Percentiles rank a stretch among this genome's conserved stretches.
These are phyloP conservation scores for Sugiyamaella xylanicola DNA, from an alignment of 1,139 yeast genomes.

Conservation along the genomic window DNA sequence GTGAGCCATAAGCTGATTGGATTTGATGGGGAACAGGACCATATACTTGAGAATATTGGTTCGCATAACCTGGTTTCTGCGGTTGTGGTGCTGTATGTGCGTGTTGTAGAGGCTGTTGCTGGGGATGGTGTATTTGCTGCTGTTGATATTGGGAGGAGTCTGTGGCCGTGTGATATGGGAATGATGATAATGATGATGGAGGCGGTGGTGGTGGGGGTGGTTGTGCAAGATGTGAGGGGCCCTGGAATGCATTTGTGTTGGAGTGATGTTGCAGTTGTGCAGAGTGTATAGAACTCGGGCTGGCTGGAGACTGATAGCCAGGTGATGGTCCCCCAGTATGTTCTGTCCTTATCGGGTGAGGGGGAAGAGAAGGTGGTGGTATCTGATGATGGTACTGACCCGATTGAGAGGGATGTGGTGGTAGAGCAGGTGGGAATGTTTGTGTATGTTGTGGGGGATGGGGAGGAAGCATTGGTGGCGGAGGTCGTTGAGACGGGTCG, in stretches of 20 bases:
- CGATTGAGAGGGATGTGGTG: background rate
- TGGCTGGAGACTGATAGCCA: background rate
- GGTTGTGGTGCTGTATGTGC: constrained; percentile 6
- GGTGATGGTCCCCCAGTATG: background rate
- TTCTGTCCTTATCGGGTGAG: constrained; percentile 1
- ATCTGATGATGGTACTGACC: no score
- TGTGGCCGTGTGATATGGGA: no score
- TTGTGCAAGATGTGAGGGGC: background rate
- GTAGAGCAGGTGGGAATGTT: background rate
- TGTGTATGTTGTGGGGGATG: background rate
- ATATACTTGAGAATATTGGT: background rate
- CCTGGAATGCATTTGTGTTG: background rate
- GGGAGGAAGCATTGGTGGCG: background rate
- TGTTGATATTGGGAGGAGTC: constrained; percentile 1
- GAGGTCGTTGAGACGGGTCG: constrained; percentile 19
- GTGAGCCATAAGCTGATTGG: constrained; percentile 13
- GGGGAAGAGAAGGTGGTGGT: constrained; percentile 1
- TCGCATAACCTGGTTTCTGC: background rate
- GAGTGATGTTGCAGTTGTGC: background rate
- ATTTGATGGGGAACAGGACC: background rate
- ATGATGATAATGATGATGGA: constrained; percentile 2
- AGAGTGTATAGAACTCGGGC: background rate
- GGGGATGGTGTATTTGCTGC: constrained; percentile 4
- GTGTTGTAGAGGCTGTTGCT: constrained; percentile 15
- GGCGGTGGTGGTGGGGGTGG: constrained; percentile 7